Evolutionary conservation across 331 rosid species (phyloP).

Genomic region (Quercus lobata): DNA sequence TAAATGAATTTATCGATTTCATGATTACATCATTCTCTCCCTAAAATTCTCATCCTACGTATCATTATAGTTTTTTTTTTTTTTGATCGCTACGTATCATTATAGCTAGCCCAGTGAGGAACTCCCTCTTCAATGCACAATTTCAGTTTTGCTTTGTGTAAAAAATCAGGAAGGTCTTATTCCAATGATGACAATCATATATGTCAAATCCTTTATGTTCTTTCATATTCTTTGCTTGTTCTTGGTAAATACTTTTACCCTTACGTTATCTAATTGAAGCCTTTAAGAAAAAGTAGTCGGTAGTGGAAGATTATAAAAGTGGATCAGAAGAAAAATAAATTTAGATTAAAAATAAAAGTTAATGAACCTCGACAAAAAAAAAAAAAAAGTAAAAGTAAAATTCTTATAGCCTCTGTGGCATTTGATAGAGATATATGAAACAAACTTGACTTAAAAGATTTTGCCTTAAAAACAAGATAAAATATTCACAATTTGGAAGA

Average conservation of each 20-base stretch:
- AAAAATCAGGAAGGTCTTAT: neutral
- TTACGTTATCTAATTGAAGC: neutral
- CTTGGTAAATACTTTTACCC: neutral
- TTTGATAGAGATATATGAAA: too few relatives aligned
- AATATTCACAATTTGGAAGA: too few relatives aligned
- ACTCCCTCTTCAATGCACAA: neutral
- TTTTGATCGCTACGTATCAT: too few relatives aligned
- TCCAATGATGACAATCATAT: neutral
- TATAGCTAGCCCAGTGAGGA: neutral
- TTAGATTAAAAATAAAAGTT: conserved; percentile 11
- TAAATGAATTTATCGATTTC: neutral
- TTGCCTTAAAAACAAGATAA: too few relatives aligned
- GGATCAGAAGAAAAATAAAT: conserved; percentile 2
- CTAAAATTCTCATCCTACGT: too few relatives aligned
- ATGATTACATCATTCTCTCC: neutral
- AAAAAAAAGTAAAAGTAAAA: neutral
- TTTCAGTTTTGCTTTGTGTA: neutral
- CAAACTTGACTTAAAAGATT: too few relatives aligned
- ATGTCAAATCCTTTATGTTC: neutral
- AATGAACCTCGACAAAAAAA: neutral
- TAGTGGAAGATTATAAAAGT: neutral
- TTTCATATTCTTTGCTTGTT: conserved; percentile 30
- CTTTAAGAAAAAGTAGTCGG: neutral
- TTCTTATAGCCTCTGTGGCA: neutral
- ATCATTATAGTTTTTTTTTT: too few relatives aligned